Evolutionary conservation across 106 monocot genomes (phyloP), one percentile per base, ranked within the genome.

Genomic region (Alisma plantagoaquatica): DNA sequence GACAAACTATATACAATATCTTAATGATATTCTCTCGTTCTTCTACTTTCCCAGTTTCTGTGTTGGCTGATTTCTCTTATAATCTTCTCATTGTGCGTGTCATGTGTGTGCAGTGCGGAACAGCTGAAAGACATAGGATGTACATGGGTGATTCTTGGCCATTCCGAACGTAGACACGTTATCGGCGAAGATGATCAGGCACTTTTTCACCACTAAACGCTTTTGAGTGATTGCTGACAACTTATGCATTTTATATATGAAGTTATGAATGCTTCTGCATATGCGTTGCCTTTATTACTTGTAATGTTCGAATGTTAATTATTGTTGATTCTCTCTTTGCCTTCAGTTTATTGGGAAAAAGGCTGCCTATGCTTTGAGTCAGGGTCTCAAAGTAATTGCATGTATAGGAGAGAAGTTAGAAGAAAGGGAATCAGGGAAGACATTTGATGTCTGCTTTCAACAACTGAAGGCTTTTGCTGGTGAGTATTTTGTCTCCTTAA

Each of bases 361-460:
- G 73, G 88, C 96, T 73, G 84, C 96, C 31, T 96, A 89, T 75
- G 96, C 96, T 30, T 82, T 96, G 81, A 65, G 81, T 54, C 75
- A 89, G 70, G 74, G 75, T 71, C 73, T 96, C 27, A 82, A 82
- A 60, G 76, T 96, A 54, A 89, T 96, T 68, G 96, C 96, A 3
- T 96, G 96, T 57, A 96, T 96, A 54, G 96, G 96, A 53, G 96
- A 96, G 52, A 77, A 83, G 32, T 51, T 96, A 47, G 96, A 96
- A 68, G 96, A 96, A 68, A 84, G 96, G 58, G 84, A 96, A 82
- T 67, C 89, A 41, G 96, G 96, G 29, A 96, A 96, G 76, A 96
- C 96, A 48, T 89, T 84, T 73, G 96, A 96, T 60, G 89, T 96
- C 19, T 96, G 96, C 57, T 96, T 84, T 47, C 65, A 57, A 38